These are phyloP conservation scores for Dothistroma septosporum DNA, from an alignment of 2,329 filamentous ascomycete genomes.

Conservation along the genomic window DNA sequence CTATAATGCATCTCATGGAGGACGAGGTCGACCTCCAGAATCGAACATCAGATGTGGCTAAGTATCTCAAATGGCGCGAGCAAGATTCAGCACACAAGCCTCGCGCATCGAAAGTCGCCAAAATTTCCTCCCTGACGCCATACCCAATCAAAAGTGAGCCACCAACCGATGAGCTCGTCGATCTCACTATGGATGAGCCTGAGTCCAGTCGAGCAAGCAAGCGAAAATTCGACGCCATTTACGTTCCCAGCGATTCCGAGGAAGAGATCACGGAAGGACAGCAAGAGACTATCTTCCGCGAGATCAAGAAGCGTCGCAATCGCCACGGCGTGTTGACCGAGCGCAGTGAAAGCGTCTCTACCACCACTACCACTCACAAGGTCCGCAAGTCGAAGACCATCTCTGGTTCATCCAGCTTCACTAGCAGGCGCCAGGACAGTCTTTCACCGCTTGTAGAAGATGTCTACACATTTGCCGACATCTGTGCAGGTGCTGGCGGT, in stretches of 20 bases:
- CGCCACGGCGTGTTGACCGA: background rate
- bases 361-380: background rate
- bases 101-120: background rate
- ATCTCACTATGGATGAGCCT: background rate
- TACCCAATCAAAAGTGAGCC: background rate
- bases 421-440: background rate
- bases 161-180: background rate
- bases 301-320: background rate
- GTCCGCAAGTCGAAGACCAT: background rate
- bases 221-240: background rate
- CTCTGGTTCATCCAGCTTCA: too few relatives aligned
- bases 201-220: background rate
- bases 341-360: background rate
- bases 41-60: background rate
- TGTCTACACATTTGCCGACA: conserved; percentile 55
- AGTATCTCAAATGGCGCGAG: background rate
- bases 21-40: conserved; percentile 1
- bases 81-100: background rate
- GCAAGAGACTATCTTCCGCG: background rate
- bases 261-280: background rate
- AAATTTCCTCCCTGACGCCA: background rate
- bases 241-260: background rate
- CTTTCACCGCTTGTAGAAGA: background rate
- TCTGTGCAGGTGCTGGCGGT: conserved; percentile 70
- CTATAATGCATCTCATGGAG: background rate